Evolutionary conservation across 2,329 filamentous ascomycete genomes (phyloP).

Genomic region (Fusarium compactum): DNA sequence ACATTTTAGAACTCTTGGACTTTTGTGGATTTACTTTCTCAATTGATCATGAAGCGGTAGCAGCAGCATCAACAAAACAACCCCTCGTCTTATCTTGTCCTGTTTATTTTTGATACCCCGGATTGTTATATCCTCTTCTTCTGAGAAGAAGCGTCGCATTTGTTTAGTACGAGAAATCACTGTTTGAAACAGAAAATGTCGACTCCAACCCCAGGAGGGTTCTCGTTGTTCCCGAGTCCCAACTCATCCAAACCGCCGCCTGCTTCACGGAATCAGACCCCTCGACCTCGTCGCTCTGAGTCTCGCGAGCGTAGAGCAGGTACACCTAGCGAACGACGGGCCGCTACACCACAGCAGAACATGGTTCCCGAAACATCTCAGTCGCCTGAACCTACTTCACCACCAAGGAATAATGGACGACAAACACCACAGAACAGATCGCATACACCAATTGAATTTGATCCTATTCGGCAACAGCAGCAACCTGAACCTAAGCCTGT

Average conservation of each 20-base stretch:
- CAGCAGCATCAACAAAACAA: conserved; percentile 10
- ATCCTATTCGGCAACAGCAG: conserved; percentile 46
- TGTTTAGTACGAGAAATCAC: neutral
- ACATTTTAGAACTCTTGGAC: neutral
- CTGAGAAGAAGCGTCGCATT: conserved; percentile 40
- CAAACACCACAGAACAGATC: conserved; percentile 52
- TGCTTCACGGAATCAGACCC: conserved; percentile 55
- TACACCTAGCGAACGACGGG: conserved; percentile 52
- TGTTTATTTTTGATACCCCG: conserved; percentile 31
- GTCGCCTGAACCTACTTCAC: conserved; percentile 43
- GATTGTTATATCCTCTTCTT: conserved; percentile 38
- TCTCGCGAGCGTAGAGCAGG: conserved; percentile 53
- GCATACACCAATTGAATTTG: conserved; percentile 52
- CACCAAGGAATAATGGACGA: conserved; percentile 46
- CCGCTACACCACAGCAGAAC: conserved; percentile 41
- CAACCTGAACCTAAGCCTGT: conserved; percentile 41
- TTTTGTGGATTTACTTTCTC: neutral
- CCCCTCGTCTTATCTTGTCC: neutral
- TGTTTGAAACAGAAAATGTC: conserved; percentile 54
- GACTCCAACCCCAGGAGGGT: conserved; percentile 60
- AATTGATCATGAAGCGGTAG: conserved; percentile 47
- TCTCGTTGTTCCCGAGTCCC: conserved; percentile 69
- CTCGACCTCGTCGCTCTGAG: conserved; percentile 55
- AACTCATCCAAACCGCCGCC: conserved; percentile 52
- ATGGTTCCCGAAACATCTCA: conserved; percentile 32